These are phyloP conservation scores for Acanthamoeba healyi DNA, from an alignment of 208 protist genomes.

Conservation along the genomic window DNA sequence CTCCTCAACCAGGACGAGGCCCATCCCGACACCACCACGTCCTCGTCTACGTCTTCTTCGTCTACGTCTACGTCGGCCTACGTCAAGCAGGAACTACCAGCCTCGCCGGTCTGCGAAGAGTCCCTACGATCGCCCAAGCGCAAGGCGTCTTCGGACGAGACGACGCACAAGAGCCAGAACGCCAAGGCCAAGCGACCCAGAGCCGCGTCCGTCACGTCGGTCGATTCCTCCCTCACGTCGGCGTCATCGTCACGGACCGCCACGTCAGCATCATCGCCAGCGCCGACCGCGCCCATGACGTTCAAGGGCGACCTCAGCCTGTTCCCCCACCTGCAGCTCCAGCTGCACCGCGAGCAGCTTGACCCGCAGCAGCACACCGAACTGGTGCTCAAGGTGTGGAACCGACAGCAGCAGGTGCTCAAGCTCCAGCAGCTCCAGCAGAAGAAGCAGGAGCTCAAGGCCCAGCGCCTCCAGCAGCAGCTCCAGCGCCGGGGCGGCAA, in stretches of 20 bases:
- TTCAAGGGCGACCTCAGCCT: background rate
- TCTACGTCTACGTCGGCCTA: background rate
- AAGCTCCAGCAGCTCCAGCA: constrained; percentile 39
- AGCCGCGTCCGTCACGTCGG: no score
- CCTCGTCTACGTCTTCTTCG: no score
- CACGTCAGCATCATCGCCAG: background rate
- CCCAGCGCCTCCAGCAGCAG: background rate
- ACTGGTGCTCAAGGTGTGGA: constrained; percentile 45
- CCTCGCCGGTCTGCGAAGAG: no score
- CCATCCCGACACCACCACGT: no score
- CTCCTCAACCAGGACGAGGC: constrained; percentile 11
- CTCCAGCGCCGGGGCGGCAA: background rate
- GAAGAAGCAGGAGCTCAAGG: constrained; percentile 50
- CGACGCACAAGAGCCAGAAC: background rate
- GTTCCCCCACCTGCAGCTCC: constrained; percentile 24
- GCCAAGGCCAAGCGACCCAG: background rate
- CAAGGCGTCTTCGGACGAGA: no score
- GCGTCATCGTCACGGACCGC: background rate
- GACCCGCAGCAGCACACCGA: constrained; percentile 52
- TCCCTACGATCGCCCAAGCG: no score
- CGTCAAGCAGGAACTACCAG: background rate
- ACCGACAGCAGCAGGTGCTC: constrained; percentile 13
- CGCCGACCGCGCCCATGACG: background rate
- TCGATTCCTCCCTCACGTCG: background rate
- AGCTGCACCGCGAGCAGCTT: constrained; percentile 35